Percentiles rank a stretch among this genome's conserved stretches.
These are phyloP conservation scores for Borealophlyctis nickersoniae DNA, from an alignment of 192 early-diverging fungal genomes.

Conservation along the genomic window DNA sequence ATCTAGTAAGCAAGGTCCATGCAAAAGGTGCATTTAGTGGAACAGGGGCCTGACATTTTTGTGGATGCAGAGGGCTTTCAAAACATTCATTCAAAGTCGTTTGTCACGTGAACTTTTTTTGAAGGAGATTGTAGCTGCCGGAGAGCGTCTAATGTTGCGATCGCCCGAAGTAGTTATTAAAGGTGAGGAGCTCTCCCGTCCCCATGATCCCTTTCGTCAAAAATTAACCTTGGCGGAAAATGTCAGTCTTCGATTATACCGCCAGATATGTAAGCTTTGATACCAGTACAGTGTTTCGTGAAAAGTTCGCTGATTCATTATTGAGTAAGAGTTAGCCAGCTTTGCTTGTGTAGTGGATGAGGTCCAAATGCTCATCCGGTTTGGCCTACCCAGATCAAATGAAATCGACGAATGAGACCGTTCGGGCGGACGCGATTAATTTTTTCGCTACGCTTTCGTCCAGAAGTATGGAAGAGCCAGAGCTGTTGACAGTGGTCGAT, in stretches of 20 bases:
- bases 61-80: neutral
- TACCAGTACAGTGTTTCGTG: constrained; percentile 52
- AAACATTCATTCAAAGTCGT: constrained; percentile 7
- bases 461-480: constrained; percentile 42
- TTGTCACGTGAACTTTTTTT: constrained; percentile 3
- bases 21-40: neutral
- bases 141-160: constrained; percentile 77
- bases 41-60: neutral
- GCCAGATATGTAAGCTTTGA: constrained; percentile 59
- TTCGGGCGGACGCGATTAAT: constrained; percentile 52
- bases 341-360: no score
- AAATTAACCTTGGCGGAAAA: constrained; percentile 13
- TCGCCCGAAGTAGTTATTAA: constrained; percentile 79
- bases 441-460: constrained; percentile 59
- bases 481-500: constrained; percentile 57
- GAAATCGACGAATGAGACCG: constrained; percentile 60
- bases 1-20: constrained; percentile 37
- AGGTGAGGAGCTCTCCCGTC: no score
- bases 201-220: no score
- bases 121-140: constrained; percentile 55
- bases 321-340: no score
- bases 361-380: no score
- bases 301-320: constrained; percentile 63
- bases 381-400: constrained; percentile 42
- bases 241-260: constrained; percentile 50